A percentile compares a stretch with the other conserved stretches of the same genome.
These are phyloP conservation scores for Amoebophrya sp. DNA, from an alignment of 169 alveolate species.

Conservation along the genomic window DNA sequence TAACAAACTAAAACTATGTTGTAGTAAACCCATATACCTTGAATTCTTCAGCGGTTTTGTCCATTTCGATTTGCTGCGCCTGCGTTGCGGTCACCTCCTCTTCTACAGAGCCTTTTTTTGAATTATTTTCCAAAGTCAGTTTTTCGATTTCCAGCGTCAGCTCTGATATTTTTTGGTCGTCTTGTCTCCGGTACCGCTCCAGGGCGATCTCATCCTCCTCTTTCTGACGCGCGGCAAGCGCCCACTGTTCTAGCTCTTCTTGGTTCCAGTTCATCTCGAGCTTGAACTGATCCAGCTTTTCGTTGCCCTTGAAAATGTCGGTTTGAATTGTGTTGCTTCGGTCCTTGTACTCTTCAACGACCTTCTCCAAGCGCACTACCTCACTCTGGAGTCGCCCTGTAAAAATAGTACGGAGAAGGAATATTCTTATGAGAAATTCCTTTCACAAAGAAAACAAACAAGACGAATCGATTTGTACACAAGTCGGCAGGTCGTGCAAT, in stretches of 20 bases:
- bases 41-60: conserved; percentile 77
- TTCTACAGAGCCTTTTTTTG: conserved; percentile 66
- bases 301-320: conserved; percentile 75
- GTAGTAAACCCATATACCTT: too few relatives aligned
- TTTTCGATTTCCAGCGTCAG: conserved; percentile 70
- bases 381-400: conserved; percentile 60
- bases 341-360: conserved; percentile 68
- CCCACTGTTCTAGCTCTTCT: conserved; percentile 89
- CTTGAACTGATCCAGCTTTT: conserved; percentile 76
- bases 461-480: too few relatives aligned
- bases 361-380: conserved; percentile 59
- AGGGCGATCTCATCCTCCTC: conserved; percentile 78
- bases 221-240: conserved; percentile 81
- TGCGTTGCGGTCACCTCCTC: conserved; percentile 79
- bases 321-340: conserved; percentile 57
- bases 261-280: conserved; percentile 82
- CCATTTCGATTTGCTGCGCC: conserved; percentile 78
- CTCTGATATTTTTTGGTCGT: conserved; percentile 77
- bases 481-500: too few relatives aligned
- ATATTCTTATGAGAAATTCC: too few relatives aligned
- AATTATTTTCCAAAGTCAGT: conserved; percentile 67
- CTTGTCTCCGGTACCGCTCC: conserved; percentile 75
- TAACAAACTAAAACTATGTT: too few relatives aligned
- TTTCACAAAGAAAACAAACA: too few relatives aligned
- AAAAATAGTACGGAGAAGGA: too few relatives aligned